These are phyloP conservation scores for Drosera capensis DNA, from an alignment of 148 eudicot genomes.

Conservation along the genomic window DNA sequence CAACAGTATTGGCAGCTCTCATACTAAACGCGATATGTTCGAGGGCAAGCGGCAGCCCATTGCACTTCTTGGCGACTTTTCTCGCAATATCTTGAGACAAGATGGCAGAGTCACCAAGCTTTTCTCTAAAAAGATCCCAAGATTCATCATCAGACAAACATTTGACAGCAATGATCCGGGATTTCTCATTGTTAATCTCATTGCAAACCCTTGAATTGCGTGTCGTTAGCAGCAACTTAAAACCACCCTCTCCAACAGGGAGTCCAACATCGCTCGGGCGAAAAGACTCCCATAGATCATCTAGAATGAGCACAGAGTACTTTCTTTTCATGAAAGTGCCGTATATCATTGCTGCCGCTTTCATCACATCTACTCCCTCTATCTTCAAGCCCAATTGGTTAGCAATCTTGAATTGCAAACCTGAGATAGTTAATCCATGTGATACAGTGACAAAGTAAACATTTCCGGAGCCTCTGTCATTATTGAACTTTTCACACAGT, in stretches of 20 bases:
- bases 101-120: slow-evolving; percentile 5
- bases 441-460: slow-evolving; percentile 18
- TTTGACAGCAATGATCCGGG: slow-evolving; percentile 7
- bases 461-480: slow-evolving; percentile 3
- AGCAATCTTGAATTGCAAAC: slow-evolving; percentile 14
- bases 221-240: slow-evolving; percentile 18
- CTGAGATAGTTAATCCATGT: slow-evolving; percentile 5
- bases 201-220: slow-evolving; percentile 21
- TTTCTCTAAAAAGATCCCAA: slow-evolving; percentile 14
- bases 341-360: slow-evolving; percentile 9
- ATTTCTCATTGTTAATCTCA: slow-evolving; percentile 10
- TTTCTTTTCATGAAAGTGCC: slow-evolving; percentile 11
- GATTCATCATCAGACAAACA: slow-evolving; percentile 15
- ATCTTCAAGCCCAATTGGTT: slow-evolving; percentile 8
- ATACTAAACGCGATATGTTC: slow-evolving; percentile 13
- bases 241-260: slow-evolving; percentile 9
- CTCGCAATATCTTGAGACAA: slow-evolving; percentile 8
- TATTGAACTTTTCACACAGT: too few relatives aligned
- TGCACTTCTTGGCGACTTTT: slow-evolving; percentile 14
- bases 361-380: slow-evolving; percentile 8
- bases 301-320: slow-evolving; percentile 12
- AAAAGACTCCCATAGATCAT: slow-evolving; percentile 17
- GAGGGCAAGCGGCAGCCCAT: slow-evolving; percentile 17
- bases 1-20: slow-evolving; percentile 10
- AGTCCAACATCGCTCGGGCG: slow-evolving; percentile 11